Evolutionary conservation across 169 alveolate species (phyloP), one percentile per base, ranked within the genome.

Genomic region (Prorocentrum cordatum): DNA sequence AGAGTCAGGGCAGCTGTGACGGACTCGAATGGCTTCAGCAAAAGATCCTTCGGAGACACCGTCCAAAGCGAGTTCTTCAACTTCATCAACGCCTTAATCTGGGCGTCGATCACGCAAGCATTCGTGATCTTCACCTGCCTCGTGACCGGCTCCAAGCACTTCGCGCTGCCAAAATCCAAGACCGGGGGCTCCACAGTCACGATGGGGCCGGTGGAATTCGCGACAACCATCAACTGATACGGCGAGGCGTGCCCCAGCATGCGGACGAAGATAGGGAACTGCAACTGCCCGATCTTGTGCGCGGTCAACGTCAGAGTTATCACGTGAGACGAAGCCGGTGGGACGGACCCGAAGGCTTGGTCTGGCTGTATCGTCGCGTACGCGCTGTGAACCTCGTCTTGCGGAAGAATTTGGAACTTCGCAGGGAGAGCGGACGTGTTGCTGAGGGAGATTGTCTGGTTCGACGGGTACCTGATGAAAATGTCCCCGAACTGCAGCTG

Each of bases 361-460:
- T 96, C 97, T 27, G 96, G 96, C 61, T 94, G 77, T 93, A 27
- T 4, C 38, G 20, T 2, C 10, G 42, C 35, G 4, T 5, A 59
- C 5, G 20, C 68, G 68, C 33, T 16, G 35, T 16, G 36, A 59
- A 59, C 94, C 67, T 95, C 97, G 79, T 95, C 97, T 92, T 96
- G 95, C 50, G 96, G 94, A 68, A 93, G 91, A n/a, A 96, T 94
- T 89, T 95, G 96, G 82, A 94, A 96, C 91, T 96, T 96, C 20
- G 98, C 97, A 71, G 95, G 94, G 42, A 96, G 90, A 54, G 95
- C 92, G 4, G 96, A 94, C 10, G 94, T 95, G 91, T 96, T 96
- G 86, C 68, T 86, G 54, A 89, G 26, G 66, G 26, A 68, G 61
- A 75, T 27, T 12, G 86, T 75, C 38, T 75, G 86, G 66, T 75